Evolutionary conservation across 1,139 yeast genomes (phyloP).

Genomic region (Ogataea hybrid): DNA sequence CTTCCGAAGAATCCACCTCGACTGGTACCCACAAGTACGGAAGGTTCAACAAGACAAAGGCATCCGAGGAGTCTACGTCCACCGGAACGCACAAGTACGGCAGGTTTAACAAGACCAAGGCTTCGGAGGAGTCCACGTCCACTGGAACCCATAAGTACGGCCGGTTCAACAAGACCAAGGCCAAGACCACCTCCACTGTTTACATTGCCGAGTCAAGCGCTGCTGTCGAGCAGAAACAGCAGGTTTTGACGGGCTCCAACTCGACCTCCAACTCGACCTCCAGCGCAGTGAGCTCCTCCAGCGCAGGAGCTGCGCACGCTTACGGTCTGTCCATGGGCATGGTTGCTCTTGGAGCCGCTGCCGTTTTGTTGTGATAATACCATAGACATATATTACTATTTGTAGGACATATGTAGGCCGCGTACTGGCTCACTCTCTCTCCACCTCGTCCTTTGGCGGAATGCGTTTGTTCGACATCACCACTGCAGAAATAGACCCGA

Average conservation of each 20-base stretch:
- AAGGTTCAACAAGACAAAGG: conserved; percentile 46
- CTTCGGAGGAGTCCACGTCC: conserved; percentile 32
- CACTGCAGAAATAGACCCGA: conserved; percentile 34
- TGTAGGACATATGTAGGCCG: no score
- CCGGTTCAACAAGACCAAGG: conserved; percentile 49
- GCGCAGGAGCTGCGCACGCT: conserved; percentile 22
- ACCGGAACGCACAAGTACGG: conserved; percentile 47
- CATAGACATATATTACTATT: background rate
- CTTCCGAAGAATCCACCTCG: conserved; percentile 29
- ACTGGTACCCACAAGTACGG: conserved; percentile 47
- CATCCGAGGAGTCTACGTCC: conserved; percentile 29
- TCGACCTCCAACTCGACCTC: conserved; percentile 41
- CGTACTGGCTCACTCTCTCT: background rate
- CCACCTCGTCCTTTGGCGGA: conserved; percentile 30
- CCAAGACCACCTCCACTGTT: conserved; percentile 34
- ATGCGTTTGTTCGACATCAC: conserved; percentile 41
- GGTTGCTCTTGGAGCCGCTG: conserved; percentile 29
- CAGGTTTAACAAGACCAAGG: conserved; percentile 47
- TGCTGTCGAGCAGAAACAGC: conserved; percentile 11
- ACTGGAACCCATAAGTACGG: conserved; percentile 51
- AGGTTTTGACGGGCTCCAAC: conserved; percentile 11
- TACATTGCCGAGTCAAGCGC: conserved; percentile 12
- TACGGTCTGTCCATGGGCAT: conserved; percentile 18
- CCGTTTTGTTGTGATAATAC: conserved; percentile 25
- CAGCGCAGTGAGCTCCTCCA: conserved; percentile 38